These are phyloP conservation scores for Linanthus parryae DNA, from an alignment of 148 eudicot genomes.

Conservation along the genomic window DNA sequence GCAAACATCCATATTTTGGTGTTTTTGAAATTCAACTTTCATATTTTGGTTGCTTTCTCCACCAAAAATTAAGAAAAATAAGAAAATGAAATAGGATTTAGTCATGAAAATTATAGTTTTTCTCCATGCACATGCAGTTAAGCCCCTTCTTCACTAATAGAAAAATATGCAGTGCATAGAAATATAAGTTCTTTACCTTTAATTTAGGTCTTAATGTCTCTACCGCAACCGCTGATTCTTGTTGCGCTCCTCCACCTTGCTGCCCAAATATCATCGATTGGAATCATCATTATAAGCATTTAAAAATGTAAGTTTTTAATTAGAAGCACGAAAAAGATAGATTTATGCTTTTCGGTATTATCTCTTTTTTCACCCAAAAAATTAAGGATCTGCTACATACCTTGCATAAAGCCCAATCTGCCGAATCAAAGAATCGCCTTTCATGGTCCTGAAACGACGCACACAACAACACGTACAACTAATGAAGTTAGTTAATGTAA, in stretches of 20 bases:
- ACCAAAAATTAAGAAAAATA: too few relatives aligned
- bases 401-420: slow-evolving; percentile 97
- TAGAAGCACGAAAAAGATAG: background rate
- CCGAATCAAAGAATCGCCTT: slow-evolving; percentile 92
- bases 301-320: background rate
- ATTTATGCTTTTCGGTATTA: background rate
- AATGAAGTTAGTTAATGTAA: background rate
- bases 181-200: slow-evolving; percentile 51
- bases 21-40: too few relatives aligned
- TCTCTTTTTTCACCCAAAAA: background rate
- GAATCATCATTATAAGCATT: background rate
- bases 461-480: background rate
- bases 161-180: too few relatives aligned
- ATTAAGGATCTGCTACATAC: slow-evolving; percentile 19
- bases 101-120: too few relatives aligned
- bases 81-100: too few relatives aligned
- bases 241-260: slow-evolving; percentile 58
- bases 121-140: too few relatives aligned
- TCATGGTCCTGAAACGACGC: slow-evolving; percentile 52
- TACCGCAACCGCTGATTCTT: slow-evolving; percentile 41
- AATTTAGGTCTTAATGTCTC: slow-evolving; percentile 70
- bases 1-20: too few relatives aligned
- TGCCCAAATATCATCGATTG: slow-evolving; percentile 13
- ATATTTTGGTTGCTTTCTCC: too few relatives aligned
- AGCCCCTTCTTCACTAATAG: too few relatives aligned